phyloP scores from a whole-genome alignment of 805 yeast species.

The Barnettozyma siamensis region DNA sequence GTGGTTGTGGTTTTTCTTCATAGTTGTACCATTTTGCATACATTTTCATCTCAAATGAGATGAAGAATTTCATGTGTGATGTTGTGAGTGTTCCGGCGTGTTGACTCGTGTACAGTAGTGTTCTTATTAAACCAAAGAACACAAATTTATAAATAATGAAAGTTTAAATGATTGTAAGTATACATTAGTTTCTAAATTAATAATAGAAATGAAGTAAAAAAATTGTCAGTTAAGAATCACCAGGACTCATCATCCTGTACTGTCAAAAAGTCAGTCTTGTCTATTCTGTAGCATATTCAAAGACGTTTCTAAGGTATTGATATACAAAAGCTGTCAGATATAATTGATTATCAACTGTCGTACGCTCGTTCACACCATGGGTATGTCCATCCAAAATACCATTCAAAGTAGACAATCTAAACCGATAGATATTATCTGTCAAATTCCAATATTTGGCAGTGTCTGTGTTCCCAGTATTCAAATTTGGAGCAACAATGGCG shows the following conservation, averaged over 20 bases:
- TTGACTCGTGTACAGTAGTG: constrained; percentile 3
- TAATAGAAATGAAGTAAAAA: too few species aligned
- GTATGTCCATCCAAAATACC: constrained; percentile 9
- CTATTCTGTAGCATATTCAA: constrained; percentile 7
- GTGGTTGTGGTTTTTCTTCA: background rate
- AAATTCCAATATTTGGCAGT: constrained; percentile 15
- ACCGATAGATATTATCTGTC: constrained; percentile 17
- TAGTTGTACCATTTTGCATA: background rate
- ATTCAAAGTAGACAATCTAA: constrained; percentile 8
- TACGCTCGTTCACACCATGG: constrained; percentile 18
- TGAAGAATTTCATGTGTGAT: background rate
- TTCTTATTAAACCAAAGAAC: background rate
- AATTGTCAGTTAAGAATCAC: too few species aligned
- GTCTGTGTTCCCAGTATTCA: constrained; percentile 17
- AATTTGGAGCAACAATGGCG: constrained; percentile 10
- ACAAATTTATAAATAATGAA: constrained; percentile 2
- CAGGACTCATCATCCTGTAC: too few species aligned
- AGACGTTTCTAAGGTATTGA: constrained; percentile 14
- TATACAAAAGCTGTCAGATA: constrained; percentile 15
- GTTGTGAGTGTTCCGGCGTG: background rate
- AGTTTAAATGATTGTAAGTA: background rate
- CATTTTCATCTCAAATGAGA: background rate
- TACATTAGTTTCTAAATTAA: too few species aligned
- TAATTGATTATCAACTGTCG: constrained; percentile 14
- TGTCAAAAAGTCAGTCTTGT: too few species aligned